Percentiles rank a stretch among this genome's conserved stretches.
These are phyloP conservation scores for Hymenoscyphus salicellus DNA, from an alignment of 2,329 filamentous ascomycete genomes.

Conservation along the genomic window DNA sequence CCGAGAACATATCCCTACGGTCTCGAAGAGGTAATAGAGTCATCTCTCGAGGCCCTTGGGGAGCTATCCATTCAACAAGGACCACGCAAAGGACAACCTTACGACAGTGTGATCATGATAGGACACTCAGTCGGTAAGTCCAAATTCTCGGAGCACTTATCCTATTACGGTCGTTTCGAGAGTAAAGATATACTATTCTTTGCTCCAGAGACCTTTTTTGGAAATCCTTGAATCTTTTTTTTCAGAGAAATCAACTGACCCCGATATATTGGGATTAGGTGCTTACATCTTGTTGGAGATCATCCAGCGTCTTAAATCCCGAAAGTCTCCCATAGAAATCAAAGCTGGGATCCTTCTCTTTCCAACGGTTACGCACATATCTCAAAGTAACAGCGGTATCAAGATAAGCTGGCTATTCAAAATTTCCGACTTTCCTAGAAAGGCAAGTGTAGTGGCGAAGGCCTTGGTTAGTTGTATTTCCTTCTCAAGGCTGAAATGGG, in stretches of 20 bases:
- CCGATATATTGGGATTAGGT: neutral
- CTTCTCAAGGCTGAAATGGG: constrained; percentile 39
- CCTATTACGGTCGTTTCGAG: too few relatives aligned
- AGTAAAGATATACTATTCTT: too few relatives aligned
- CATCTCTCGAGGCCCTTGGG: constrained; percentile 21
- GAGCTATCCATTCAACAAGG: constrained; percentile 28
- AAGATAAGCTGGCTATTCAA: constrained; percentile 47
- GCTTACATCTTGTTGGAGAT: constrained; percentile 69
- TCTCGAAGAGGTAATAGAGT: constrained; percentile 52
- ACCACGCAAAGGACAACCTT: constrained; percentile 39
- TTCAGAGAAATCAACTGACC: too few relatives aligned
- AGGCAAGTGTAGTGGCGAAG: constrained; percentile 25
- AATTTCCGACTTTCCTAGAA: constrained; percentile 31
- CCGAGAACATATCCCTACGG: constrained; percentile 43
- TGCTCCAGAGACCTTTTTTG: too few relatives aligned
- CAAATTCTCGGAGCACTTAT: too few relatives aligned
- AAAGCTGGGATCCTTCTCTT: constrained; percentile 64
- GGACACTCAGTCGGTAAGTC: constrained; percentile 67
- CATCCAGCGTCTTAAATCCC: constrained; percentile 43
- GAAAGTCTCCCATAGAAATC: constrained; percentile 18
- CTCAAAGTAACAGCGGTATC: constrained; percentile 57
- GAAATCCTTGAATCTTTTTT: too few relatives aligned
- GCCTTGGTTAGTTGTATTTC: constrained; percentile 45
- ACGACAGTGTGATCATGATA: constrained; percentile 61
- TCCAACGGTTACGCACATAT: constrained; percentile 71